Evolutionary conservation across 129 eudicot genomes (phyloP).

Genomic region (Saposhnikovia divaricata): DNA sequence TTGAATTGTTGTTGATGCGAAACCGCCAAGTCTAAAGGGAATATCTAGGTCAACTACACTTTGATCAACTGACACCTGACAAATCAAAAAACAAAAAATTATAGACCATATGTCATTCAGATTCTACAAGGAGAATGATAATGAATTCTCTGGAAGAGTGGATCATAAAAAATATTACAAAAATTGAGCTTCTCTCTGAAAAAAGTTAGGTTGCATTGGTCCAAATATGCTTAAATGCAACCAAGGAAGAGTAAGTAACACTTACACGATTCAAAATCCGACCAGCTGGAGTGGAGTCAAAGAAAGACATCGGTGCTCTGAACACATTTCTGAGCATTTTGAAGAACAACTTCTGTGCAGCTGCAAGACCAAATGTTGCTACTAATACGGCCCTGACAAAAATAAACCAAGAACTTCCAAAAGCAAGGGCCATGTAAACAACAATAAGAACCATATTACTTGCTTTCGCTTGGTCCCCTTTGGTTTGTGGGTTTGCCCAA

Average conservation of each 20-base stretch:
- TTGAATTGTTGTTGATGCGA: constrained; percentile 91
- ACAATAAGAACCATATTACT: constrained; percentile 59
- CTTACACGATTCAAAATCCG: constrained; percentile 73
- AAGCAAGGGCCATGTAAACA: constrained; percentile 91
- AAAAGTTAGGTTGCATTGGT: background rate
- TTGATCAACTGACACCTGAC: constrained; percentile 89
- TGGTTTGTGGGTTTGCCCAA: constrained; percentile 96
- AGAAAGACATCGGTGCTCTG: constrained; percentile 97
- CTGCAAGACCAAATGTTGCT: constrained; percentile 77
- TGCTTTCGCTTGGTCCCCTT: constrained; percentile 58
- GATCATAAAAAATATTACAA: background rate
- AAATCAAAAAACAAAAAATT: background rate
- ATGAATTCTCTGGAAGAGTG: background rate
- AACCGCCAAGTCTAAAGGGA: constrained; percentile 95
- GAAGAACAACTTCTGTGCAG: constrained; percentile 72
- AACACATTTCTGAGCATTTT: constrained; percentile 70
- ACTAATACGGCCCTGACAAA: constrained; percentile 88
- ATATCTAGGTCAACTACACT: constrained; percentile 90
- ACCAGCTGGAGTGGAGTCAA: constrained; percentile 95
- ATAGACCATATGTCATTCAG: background rate
- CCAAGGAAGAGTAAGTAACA: background rate
- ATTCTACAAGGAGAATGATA: background rate
- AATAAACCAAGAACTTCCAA: constrained; percentile 83
- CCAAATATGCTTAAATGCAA: background rate
- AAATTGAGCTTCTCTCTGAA: background rate